These are phyloP conservation scores for Suhomyces wounanorum DNA, from an alignment of 1,139 yeast species.

Conservation along the genomic window DNA sequence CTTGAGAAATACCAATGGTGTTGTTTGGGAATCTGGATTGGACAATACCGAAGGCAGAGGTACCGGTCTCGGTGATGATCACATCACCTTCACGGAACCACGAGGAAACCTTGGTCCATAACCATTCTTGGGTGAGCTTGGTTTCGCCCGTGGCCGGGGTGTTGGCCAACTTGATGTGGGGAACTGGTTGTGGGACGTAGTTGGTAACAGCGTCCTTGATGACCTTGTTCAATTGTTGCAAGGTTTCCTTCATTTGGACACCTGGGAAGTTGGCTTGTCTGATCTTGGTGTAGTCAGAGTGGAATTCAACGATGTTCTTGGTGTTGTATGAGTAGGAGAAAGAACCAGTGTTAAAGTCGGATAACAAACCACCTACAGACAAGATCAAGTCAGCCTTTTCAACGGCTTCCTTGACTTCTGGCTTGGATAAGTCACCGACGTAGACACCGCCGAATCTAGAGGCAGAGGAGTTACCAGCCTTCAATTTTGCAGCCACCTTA, in stretches of 20 bases:
- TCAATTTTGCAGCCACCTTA: constrained; percentile 28
- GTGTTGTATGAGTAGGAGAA: constrained; percentile 82
- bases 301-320: constrained; percentile 81
- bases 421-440: constrained; percentile 76
- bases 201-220: constrained; percentile 36
- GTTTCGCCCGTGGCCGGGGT: constrained; percentile 24
- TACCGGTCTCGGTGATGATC: constrained; percentile 42
- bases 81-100: constrained; percentile 42
- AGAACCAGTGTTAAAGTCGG: constrained; percentile 90
- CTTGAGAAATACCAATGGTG: constrained; percentile 42
- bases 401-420: constrained; percentile 74
- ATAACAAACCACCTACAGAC: constrained; percentile 78
- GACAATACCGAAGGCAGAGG: constrained; percentile 45
- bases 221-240: constrained; percentile 47
- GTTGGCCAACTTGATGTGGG: constrained; percentile 40
- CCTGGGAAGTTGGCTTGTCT: constrained; percentile 75
- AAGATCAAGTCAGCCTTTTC: constrained; percentile 76
- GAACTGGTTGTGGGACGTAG: constrained; percentile 51
- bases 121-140: constrained; percentile 36
- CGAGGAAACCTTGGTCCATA: constrained; percentile 35
- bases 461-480: constrained; percentile 38
- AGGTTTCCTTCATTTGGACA: constrained; percentile 72
- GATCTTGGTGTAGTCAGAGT: constrained; percentile 82
- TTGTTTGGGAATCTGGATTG: constrained; percentile 39
- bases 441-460: constrained; percentile 85